Evolutionary conservation across 1,284 basidiomycete species (phyloP), one percentile per base, ranked within the genome.

Genomic region (Fomitopsis betulina): DNA sequence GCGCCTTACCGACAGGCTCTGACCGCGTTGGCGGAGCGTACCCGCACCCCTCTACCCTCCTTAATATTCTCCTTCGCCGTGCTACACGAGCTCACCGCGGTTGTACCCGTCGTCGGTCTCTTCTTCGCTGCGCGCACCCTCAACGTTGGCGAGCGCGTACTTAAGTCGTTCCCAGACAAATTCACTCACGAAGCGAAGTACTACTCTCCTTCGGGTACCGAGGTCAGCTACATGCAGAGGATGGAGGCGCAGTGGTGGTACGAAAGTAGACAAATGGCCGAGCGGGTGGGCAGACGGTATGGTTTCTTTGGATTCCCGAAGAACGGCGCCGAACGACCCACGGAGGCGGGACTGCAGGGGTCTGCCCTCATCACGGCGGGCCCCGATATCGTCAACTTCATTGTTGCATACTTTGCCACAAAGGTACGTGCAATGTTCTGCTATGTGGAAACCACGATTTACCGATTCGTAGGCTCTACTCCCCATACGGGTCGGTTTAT

Each of bases 21-120:
- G 37, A 72, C 76, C n/a, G 73, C 78, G 3, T 66, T 90, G 7
- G 83, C 89, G 10, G 72, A 76, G 13, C 80, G 84, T 32, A 89
- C 89, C 13, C 83, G 87, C 17, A 79, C 88, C 1, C 89, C 93
- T 7, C 72, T 95, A 0, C 81, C 92, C 0, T 92, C 92, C 2
- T 81, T 97, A 54, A 71, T 88, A 4, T 65, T 91, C 38, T 92
- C 93, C 0, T 96, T 97, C 67, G 83, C 84, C 2, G 75, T 96
- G 54, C 78, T 98, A 8, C 95, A 97, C 70, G 95, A 98, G 71
- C 65, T 94, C 15, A 96, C 93, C 0, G 94, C 94, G 0, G 68
- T 96, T 56, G 75, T 88, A 0, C 94, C 94, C 1, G 76, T 96
- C 32, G 78, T 89, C 3, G 79, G 84, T 23, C 70, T 94, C 42